Evolutionary conservation across 2,329 filamentous ascomycete species (phyloP), one percentile per base, ranked within the genome.

Genomic region (Xylaria digitata): DNA sequence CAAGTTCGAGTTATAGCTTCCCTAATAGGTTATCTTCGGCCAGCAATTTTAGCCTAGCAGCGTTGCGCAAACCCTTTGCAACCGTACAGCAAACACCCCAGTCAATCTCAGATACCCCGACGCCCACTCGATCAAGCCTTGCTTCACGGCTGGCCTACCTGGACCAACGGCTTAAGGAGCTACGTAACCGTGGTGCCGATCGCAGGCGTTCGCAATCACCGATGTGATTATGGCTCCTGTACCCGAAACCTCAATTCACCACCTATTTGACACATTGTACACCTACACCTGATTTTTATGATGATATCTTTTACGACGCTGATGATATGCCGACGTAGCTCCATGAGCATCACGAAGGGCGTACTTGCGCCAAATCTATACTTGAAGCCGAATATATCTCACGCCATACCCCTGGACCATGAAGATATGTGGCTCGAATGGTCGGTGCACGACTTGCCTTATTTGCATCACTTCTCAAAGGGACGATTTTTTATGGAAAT

Each of bases 121-220:
- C 80, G 23, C 79, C 75, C 46, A 30, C 72, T 21, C 72, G 80
- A 63, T 78, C 82, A 15, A 83, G 82, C 43, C 76, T 88, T 49
- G 81, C 83, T 23, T 82, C 81, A 42, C 84, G 85, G 11, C 78
- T 89, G 62, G 85, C 86, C 4, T 88, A 89, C 68, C 83, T 89
- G 53, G 86, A 89, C 72, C 83, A 87, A 70, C 84, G 86, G 43
- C 82, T 89, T 49, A 84, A 83, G 70, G 84, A 87, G 66, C 80
- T 88, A 65, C 82, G 85, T 66, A 82, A 80, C 53, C 82, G 82
- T 43, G 79, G 80, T 60, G 73, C 72, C 30, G 77, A 78, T 48
- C 78, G 76, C 8, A 80, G 80, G 64, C 82, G 82, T 57, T 85
- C 86, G 7, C 82, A 86, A 69, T 86, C 85, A 23, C 85, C 85